Conservation (phyloP, 2,329 filamentous ascomycete genomes). For the Macroventuria anomochaeta region DNA sequence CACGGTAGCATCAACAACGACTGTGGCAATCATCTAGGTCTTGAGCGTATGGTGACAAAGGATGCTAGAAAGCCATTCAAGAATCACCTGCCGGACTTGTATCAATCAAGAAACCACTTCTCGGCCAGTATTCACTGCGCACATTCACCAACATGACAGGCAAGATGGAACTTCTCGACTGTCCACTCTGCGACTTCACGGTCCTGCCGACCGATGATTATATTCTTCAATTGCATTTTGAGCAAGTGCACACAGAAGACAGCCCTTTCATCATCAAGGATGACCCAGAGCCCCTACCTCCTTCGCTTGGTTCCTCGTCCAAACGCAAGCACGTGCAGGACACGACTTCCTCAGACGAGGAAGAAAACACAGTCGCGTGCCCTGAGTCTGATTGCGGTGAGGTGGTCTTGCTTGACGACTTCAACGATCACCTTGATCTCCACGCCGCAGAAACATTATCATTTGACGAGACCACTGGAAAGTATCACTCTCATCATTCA, state of each 20-base stretch:
- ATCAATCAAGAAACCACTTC: neutral
- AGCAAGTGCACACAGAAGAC: slow-evolving; percentile 49
- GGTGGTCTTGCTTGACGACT: slow-evolving; percentile 49
- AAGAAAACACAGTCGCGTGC: slow-evolving; percentile 47
- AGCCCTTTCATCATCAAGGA: slow-evolving; percentile 47
- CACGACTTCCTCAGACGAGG: slow-evolving; percentile 40
- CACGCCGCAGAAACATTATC: slow-evolving; percentile 52
- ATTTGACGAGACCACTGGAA: slow-evolving; percentile 42
- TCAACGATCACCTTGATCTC: slow-evolving; percentile 56
- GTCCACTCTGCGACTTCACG: slow-evolving; percentile 46
- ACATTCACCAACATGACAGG: slow-evolving; percentile 22
- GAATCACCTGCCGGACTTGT: neutral
- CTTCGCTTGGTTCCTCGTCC: slow-evolving; percentile 30
- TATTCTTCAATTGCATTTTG: slow-evolving; percentile 49
- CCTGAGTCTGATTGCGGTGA: slow-evolving; percentile 54
- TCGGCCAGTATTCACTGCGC: neutral
- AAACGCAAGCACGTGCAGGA: slow-evolving; percentile 24
- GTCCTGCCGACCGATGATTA: slow-evolving; percentile 40
- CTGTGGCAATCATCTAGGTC: neutral
- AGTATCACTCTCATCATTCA: slow-evolving; percentile 44
- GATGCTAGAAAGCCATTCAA: neutral
- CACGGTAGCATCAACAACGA: neutral
- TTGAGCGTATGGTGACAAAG: neutral
- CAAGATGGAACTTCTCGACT: slow-evolving; percentile 36
- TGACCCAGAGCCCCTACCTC: slow-evolving; percentile 38